Base-by-base conservation (phyloP, 805 yeast genomes). In the Hanseniaspora vineae region DNA sequence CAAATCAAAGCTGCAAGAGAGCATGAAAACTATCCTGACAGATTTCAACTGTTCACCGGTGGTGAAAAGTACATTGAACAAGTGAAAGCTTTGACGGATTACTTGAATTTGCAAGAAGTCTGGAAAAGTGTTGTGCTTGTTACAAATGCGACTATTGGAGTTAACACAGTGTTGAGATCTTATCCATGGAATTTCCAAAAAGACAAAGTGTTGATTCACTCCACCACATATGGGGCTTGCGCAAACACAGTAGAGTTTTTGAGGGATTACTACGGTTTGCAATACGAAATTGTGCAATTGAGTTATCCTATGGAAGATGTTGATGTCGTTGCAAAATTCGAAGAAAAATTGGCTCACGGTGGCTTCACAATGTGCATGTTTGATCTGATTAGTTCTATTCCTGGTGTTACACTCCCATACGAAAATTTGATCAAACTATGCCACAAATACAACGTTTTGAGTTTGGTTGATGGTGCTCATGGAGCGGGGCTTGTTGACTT, bases 391-490 rank as follows among this genome's bases (percentile, higher is more conserved):
- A 61, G 75, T 19, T 80, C 87, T 1, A 71, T 73, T 76, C 90
- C 92, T 2, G 81, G 81, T 9, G 72, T 72, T 4, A 54, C 60
- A 20, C 53, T 81, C 29, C 90, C 92, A 1, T 81, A 70, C 58
- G 70, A 71, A 50, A 56, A 66, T 45, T 53, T 82, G 42, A 66
- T 70, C 2, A 51, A 58, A 6, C 54, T 75, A 39, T 77, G 86
- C 52, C 58, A 64, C 13, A 60, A 72, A 45, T 61, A 75, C 44
- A 60, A 63, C 12, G 74, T 76, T 5, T 51, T 78, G 44, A 75
- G 84, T 3, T 61, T 80, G 42, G 71, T 83, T 23, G 90, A 83
- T 58, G 90, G 83, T 14, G 90, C 89, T 5, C 90, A 83, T 57
- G 73, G 77, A 1, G 67, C 77, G 35, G 90, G 90, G 0, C 62